Evolutionary conservation across 768 basidiomycete genomes (phyloP).

Genomic region (Lactarius tabidus): DNA sequence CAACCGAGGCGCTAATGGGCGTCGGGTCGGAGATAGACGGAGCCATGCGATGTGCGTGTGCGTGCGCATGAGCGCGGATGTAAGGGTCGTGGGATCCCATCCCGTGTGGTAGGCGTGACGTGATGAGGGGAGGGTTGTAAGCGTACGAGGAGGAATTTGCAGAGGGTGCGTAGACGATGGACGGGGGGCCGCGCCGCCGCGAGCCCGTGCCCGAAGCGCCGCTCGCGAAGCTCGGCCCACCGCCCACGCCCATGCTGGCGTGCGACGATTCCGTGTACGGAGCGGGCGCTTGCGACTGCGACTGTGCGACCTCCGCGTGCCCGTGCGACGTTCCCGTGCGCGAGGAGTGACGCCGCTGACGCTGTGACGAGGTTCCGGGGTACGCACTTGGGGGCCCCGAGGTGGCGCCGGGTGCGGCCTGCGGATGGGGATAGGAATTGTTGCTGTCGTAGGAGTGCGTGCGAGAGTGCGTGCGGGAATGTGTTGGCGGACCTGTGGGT

Average conservation of each 20-base stretch:
- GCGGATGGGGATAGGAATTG: constrained; percentile 12
- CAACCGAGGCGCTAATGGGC: constrained; percentile 15
- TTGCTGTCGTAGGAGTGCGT: constrained; percentile 17
- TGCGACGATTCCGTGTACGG: constrained; percentile 2
- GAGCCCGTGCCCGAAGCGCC: not conserved
- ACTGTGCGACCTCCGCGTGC: not conserved
- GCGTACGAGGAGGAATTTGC: constrained; percentile 19
- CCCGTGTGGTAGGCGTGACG: not conserved
- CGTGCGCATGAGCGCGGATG: not conserved
- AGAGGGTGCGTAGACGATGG: constrained; percentile 24
- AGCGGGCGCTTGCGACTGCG: not conserved
- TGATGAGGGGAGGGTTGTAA: constrained; percentile 24
- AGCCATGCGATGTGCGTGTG: constrained; percentile 12
- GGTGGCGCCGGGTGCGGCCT: not conserved
- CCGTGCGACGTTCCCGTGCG: constrained; percentile 11
- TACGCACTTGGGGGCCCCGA: constrained; percentile 11
- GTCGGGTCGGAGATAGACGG: constrained; percentile 26
- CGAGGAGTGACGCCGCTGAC: constrained; percentile 19
- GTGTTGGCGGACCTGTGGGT: constrained; percentile 4
- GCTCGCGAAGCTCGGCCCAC: not conserved
- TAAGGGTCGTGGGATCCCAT: not conserved
- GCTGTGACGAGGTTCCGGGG: constrained; percentile 13
- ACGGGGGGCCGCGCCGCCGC: constrained; percentile 15
- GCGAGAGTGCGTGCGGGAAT: constrained; percentile 9
- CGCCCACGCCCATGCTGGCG: not conserved